These are phyloP conservation scores for Lachancea dasiensis DNA, from an alignment of 805 yeast species.

Conservation along the genomic window DNA sequence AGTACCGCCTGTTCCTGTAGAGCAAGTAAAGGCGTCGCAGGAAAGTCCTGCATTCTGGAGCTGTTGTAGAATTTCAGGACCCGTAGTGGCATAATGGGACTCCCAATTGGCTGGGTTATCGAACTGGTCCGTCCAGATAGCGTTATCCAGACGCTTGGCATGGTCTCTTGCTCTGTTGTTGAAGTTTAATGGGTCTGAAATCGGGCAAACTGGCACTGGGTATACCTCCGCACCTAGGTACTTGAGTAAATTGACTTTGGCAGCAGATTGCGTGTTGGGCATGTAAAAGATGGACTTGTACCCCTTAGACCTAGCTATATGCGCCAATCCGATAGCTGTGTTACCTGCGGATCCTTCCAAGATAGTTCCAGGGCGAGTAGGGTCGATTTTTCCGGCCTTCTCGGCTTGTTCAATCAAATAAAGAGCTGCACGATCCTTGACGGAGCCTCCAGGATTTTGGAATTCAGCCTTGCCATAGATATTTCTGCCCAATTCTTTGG, in stretches of 20 bases:
- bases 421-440: constrained; percentile 85
- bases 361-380: constrained; percentile 66
- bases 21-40: constrained; percentile 80
- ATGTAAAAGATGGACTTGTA: constrained; percentile 81
- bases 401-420: constrained; percentile 78
- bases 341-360: constrained; percentile 95
- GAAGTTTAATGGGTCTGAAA: constrained; percentile 74
- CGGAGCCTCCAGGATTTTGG: constrained; percentile 92
- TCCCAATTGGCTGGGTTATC: constrained; percentile 84
- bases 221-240: constrained; percentile 79
- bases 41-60: constrained; percentile 48
- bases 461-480: constrained; percentile 88
- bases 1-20: constrained; percentile 93
- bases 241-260: constrained; percentile 67
- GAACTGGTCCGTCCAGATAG: constrained; percentile 91
- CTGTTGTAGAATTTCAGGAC: constrained; percentile 90
- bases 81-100: constrained; percentile 85
- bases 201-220: constrained; percentile 86
- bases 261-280: constrained; percentile 85
- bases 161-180: constrained; percentile 84
- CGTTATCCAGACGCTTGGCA: constrained; percentile 68
- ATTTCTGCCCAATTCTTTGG: constrained; percentile 58
- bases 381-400: constrained; percentile 48
- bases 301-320: constrained; percentile 73
- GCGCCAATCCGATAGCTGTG: constrained; percentile 91